Percentiles rank a stretch among this genome's conserved stretches.
These are phyloP conservation scores for Venturiaceae sp. DNA, from an alignment of 2,329 filamentous ascomycete species.

Conservation along the genomic window DNA sequence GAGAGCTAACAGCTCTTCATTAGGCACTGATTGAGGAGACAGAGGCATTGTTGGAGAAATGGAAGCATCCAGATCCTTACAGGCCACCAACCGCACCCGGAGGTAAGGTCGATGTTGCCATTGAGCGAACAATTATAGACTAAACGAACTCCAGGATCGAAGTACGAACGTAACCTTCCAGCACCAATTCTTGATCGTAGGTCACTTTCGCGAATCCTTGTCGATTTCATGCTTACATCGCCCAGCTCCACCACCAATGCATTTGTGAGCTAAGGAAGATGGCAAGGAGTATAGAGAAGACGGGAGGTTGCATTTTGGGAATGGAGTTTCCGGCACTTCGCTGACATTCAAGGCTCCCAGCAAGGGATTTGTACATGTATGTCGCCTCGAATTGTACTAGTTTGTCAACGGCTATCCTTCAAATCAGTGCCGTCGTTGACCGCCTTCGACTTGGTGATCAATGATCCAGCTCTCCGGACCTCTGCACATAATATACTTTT, in stretches of 20 bases:
- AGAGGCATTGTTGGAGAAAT: constrained; percentile 77
- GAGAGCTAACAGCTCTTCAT: not conserved
- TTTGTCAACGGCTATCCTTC: too few species aligned
- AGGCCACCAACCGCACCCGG: constrained; percentile 81
- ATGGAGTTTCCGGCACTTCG: not conserved
- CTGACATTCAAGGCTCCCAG: not conserved
- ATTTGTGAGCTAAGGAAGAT: not conserved
- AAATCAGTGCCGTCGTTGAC: too few species aligned
- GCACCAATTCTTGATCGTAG: constrained; percentile 71
- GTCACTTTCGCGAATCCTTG: constrained; percentile 25
- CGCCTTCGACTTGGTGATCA: too few species aligned
- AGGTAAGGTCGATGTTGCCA: constrained; percentile 46
- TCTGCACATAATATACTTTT: too few species aligned
- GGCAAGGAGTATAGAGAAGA: not conserved
- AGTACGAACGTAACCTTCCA: constrained; percentile 90
- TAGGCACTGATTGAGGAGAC: constrained; percentile 81
- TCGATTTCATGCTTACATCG: constrained; percentile 12
- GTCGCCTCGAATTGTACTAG: not conserved
- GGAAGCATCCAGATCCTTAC: constrained; percentile 98
- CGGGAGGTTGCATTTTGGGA: not conserved
- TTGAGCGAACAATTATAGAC: constrained; percentile 6
- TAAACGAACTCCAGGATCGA: constrained; percentile 55
- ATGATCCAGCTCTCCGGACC: too few species aligned
- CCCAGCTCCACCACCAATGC: constrained; percentile 11
- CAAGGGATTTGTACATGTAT: not conserved